Percentiles rank a stretch among this genome's conserved stretches.
These are phyloP conservation scores for Boletellus ananas DNA, from an alignment of 768 basidiomycete genomes.

Conservation along the genomic window DNA sequence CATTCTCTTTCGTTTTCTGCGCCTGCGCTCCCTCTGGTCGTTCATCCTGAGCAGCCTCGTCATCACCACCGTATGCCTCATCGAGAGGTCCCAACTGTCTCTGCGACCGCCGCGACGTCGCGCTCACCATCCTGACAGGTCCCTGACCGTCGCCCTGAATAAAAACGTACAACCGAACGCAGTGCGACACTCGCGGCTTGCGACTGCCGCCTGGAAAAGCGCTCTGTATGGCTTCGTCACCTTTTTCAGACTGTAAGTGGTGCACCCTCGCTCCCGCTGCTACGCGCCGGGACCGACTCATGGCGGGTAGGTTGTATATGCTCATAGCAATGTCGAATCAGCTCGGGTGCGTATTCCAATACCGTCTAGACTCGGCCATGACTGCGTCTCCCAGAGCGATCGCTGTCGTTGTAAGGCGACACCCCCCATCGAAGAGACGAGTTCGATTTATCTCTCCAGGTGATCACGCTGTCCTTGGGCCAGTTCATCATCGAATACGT, in stretches of 20 bases:
- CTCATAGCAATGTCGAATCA: conserved; percentile 70
- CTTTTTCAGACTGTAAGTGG: conserved; percentile 55
- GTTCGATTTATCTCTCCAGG: conserved; percentile 32
- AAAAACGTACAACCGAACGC: conserved; percentile 46
- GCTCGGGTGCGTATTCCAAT: conserved; percentile 47
- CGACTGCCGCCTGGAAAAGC: conserved; percentile 50
- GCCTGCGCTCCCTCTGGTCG: conserved; percentile 44
- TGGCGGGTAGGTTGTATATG: conserved; percentile 57
- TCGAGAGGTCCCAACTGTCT: no score
- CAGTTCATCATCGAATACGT: conserved; percentile 52
- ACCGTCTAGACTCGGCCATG: neutral
- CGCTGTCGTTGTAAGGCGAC: conserved; percentile 19
- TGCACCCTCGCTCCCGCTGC: neutral
- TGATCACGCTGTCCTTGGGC: conserved; percentile 50
- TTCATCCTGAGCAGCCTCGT: conserved; percentile 48
- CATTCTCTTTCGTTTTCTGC: conserved; percentile 38
- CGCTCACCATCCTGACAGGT: conserved; percentile 31
- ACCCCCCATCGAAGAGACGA: neutral
- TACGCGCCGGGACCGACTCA: conserved; percentile 1
- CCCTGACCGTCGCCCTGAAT: conserved; percentile 47
- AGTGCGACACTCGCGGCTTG: conserved; percentile 40
- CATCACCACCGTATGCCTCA: conserved; percentile 44
- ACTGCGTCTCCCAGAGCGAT: conserved; percentile 20
- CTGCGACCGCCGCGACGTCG: no score
- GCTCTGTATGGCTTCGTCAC: conserved; percentile 55